Evolutionary conservation across 495 filamentous ascomycete genomes (phyloP).

Genomic region (Podospora pseudopauciseta): DNA sequence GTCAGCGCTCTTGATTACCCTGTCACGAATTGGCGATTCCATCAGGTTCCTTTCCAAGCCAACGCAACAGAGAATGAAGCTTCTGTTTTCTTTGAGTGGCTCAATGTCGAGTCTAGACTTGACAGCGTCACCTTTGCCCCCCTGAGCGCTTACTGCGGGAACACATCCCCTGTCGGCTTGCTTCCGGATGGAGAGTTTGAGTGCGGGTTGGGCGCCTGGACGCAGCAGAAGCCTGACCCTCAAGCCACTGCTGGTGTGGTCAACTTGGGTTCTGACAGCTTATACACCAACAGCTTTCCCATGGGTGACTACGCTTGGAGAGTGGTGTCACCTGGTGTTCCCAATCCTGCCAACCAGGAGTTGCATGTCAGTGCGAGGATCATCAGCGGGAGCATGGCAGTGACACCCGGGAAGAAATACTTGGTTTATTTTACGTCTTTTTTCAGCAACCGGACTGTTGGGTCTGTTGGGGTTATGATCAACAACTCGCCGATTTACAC

Average conservation of each 20-base stretch:
- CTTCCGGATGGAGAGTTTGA: slow-evolving; percentile 14
- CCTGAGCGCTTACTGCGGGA: background rate
- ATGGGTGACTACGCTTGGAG: slow-evolving; percentile 1
- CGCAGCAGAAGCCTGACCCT: slow-evolving; percentile 5
- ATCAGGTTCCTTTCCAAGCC: background rate
- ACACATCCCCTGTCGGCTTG: background rate
- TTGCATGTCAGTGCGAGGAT: slow-evolving; percentile 13
- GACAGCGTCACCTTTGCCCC: slow-evolving; percentile 16
- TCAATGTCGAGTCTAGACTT: background rate
- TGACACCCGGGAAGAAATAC: slow-evolving; percentile 1
- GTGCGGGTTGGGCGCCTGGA: slow-evolving; percentile 8
- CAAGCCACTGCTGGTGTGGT: background rate
- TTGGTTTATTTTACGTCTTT: slow-evolving; percentile 7
- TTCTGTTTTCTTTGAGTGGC: slow-evolving; percentile 6
- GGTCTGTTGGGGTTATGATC: slow-evolving; percentile 14
- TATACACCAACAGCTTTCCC: background rate
- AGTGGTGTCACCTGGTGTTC: background rate
- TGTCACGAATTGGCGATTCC: slow-evolving; percentile 2
- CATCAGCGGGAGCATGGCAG: background rate
- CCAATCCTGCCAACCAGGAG: slow-evolving; percentile 5
- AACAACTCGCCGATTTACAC: slow-evolving; percentile 14
- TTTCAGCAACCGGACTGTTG: slow-evolving; percentile 4
- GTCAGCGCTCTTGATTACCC: background rate
- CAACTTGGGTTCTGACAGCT: background rate
- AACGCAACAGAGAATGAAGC: background rate